Evolutionary conservation across 2,329 filamentous ascomycete species (phyloP).

Genomic region (Fusarium albosuccineum): DNA sequence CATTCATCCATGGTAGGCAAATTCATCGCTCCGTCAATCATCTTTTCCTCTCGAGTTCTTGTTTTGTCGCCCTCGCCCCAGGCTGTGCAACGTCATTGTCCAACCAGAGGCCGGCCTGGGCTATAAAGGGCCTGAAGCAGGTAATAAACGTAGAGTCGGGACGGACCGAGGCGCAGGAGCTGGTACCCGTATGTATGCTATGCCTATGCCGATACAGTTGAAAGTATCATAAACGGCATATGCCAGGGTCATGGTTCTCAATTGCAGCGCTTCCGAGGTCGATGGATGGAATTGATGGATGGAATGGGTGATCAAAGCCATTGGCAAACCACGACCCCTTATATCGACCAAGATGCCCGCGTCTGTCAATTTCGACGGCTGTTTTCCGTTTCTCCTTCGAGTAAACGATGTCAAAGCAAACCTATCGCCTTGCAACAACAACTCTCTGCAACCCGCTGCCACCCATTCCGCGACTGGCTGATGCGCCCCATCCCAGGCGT

Average conservation of each 20-base stretch:
- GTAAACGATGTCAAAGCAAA: slow-evolving; percentile 29
- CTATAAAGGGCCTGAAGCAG: neutral
- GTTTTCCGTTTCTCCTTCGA: slow-evolving; percentile 24
- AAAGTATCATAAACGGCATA: slow-evolving; percentile 7
- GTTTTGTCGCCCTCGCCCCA: slow-evolving; percentile 8
- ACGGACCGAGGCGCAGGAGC: slow-evolving; percentile 40
- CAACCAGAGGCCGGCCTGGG: slow-evolving; percentile 24
- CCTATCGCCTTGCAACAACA: slow-evolving; percentile 32
- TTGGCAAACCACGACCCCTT: slow-evolving; percentile 37
- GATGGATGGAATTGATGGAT: slow-evolving; percentile 8
- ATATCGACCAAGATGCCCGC: slow-evolving; percentile 27
- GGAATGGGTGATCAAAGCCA: slow-evolving; percentile 18
- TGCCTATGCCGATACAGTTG: slow-evolving; percentile 7
- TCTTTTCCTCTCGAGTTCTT: neutral
- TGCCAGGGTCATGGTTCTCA: neutral
- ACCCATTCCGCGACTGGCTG: slow-evolving; percentile 38
- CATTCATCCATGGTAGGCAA: neutral
- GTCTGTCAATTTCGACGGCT: slow-evolving; percentile 29
- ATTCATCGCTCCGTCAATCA: neutral
- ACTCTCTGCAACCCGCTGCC: slow-evolving; percentile 34
- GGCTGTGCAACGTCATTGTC: slow-evolving; percentile 34
- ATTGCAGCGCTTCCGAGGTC: neutral
- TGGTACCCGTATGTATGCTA: slow-evolving; percentile 3
- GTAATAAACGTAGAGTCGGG: slow-evolving; percentile 34
- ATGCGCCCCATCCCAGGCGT: slow-evolving; percentile 33